Percentiles rank a stretch among this genome's conserved stretches.
Evolutionary conservation across 176 grass and related monocot genomes (phyloP).

Genomic region (Triticum turgidum): DNA sequence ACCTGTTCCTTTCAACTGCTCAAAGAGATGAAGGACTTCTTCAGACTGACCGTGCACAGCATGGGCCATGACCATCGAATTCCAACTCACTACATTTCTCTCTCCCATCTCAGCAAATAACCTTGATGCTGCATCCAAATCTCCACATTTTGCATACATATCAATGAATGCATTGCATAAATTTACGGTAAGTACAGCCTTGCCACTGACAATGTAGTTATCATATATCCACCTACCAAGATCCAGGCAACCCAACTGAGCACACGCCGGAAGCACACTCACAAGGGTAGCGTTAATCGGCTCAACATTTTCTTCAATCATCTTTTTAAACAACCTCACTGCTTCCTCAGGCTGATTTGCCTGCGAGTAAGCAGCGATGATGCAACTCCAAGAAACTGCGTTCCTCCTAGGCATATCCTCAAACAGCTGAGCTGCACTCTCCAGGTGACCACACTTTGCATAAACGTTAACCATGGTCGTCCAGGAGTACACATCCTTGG

Average conservation of each 20-base stretch:
- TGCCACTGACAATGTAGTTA: constrained; percentile 40
- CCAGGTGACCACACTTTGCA: constrained; percentile 51
- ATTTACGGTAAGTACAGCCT: constrained; percentile 42
- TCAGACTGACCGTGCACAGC: constrained; percentile 47
- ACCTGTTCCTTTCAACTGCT: constrained; percentile 30
- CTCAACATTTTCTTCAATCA: constrained; percentile 43
- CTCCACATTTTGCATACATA: constrained; percentile 70
- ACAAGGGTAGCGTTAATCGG: constrained; percentile 67
- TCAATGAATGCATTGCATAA: constrained; percentile 63
- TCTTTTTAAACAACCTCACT: constrained; percentile 43
- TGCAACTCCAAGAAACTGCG: constrained; percentile 59
- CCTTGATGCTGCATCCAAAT: constrained; percentile 50
- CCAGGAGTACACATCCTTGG: constrained; percentile 70
- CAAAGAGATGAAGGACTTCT: constrained; percentile 41
- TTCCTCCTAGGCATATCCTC: constrained; percentile 58
- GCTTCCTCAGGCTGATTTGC: constrained; percentile 47
- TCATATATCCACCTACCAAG: constrained; percentile 55
- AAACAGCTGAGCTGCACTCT: constrained; percentile 38
- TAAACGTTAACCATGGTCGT: constrained; percentile 58
- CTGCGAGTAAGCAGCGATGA: constrained; percentile 56
- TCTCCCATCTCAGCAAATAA: constrained; percentile 57
- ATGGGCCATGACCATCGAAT: constrained; percentile 58
- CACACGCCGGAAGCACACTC: constrained; percentile 53
- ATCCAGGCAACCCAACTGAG: constrained; percentile 53
- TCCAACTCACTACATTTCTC: constrained; percentile 67